Percentiles rank a stretch among this genome's conserved stretches.
These are phyloP conservation scores for Dioszegia crocea DNA, from an alignment of 768 basidiomycete species.

Conservation along the genomic window DNA sequence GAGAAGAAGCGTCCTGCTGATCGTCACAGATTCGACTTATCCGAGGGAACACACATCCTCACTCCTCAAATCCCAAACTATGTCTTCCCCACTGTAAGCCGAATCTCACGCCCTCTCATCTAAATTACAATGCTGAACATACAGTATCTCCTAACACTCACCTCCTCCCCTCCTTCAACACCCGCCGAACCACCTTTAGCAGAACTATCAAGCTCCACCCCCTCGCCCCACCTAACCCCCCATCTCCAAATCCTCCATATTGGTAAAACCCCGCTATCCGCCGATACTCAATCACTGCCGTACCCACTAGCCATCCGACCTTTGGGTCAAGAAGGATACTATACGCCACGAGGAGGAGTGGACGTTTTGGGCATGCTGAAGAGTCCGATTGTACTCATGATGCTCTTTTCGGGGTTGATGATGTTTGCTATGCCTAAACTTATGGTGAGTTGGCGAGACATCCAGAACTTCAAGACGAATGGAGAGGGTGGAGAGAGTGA, in stretches of 20 bases:
- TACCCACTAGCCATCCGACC: constrained; percentile 34
- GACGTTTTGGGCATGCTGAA: constrained; percentile 45
- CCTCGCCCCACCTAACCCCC: background rate
- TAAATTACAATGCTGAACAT: background rate
- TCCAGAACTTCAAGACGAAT: too few species aligned
- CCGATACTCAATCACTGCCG: constrained; percentile 24
- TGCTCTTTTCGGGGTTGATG: constrained; percentile 45
- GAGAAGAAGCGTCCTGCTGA: too few species aligned
- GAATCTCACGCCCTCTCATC: background rate
- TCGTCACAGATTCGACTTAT: background rate
- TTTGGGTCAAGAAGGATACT: constrained; percentile 30
- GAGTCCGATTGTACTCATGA: constrained; percentile 48
- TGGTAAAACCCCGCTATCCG: constrained; percentile 11
- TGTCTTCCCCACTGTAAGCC: constrained; percentile 22
- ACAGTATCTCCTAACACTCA: constrained; percentile 1
- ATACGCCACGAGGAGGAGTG: constrained; percentile 20
- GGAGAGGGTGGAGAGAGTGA: too few species aligned
- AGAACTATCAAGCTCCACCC: background rate
- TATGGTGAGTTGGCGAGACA: constrained; percentile 44
- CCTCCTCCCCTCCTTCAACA: background rate
- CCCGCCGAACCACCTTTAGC: background rate
- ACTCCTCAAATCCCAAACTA: constrained; percentile 29
- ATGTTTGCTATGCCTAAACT: constrained; percentile 44
- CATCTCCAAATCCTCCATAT: constrained; percentile 19
- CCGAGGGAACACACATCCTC: constrained; percentile 31